Percentiles rank a stretch among this genome's conserved stretches.
Conservation (phyloP, 1,139 yeast genomes). For the Yamadazyma blattariae region DNA sequence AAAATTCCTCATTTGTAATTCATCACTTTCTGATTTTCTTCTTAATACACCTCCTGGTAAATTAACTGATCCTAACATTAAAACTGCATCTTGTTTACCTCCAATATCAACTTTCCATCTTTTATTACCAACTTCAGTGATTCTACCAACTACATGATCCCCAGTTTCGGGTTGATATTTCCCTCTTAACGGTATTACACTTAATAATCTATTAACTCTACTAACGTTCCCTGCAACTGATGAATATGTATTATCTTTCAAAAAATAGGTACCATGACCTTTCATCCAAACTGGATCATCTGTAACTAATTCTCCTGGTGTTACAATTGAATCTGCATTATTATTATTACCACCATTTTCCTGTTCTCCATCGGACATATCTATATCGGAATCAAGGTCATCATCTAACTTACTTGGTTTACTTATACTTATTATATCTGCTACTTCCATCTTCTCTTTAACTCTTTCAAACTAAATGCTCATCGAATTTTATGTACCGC, state of each 20-base stretch:
- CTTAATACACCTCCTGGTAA: slow-evolving; percentile 96
- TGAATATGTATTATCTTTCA: slow-evolving; percentile 71
- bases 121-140: slow-evolving; percentile 89
- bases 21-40: slow-evolving; percentile 92
- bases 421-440: slow-evolving; percentile 38
- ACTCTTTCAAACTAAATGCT: background rate
- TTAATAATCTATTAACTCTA: slow-evolving; percentile 79
- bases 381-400: slow-evolving; percentile 27
- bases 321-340: slow-evolving; percentile 47
- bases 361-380: slow-evolving; percentile 34
- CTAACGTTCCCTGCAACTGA: slow-evolving; percentile 91
- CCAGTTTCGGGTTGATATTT: slow-evolving; percentile 93
- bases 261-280: slow-evolving; percentile 93
- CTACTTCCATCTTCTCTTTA: slow-evolving; percentile 17
- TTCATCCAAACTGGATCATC: slow-evolving; percentile 98
- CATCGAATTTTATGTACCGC: slow-evolving; percentile 1
- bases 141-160: slow-evolving; percentile 91
- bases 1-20: slow-evolving; percentile 90
- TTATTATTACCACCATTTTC: background rate
- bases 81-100: slow-evolving; percentile 83
- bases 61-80: slow-evolving; percentile 93
- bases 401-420: slow-evolving; percentile 22
- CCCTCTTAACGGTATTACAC: slow-evolving; percentile 85
- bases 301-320: slow-evolving; percentile 97
- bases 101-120: slow-evolving; percentile 98